Conservation (phyloP, 2,329 filamentous ascomycete species). For the Aureobasidium sp. region DNA sequence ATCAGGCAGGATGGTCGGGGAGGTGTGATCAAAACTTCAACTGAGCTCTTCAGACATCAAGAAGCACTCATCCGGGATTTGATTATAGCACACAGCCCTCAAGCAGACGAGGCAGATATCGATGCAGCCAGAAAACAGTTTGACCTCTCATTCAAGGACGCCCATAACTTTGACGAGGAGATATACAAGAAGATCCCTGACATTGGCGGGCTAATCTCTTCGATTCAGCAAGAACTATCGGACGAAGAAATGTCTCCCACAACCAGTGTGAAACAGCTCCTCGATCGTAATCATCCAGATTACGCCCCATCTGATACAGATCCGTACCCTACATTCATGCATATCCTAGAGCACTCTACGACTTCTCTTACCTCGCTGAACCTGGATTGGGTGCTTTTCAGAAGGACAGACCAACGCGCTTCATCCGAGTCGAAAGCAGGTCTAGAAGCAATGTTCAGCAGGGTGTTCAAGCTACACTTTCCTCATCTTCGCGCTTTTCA, state of each 20-base stretch:
- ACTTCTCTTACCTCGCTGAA: conserved; percentile 29
- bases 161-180: conserved; percentile 18
- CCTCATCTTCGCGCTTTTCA: conserved; percentile 41
- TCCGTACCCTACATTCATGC: background rate
- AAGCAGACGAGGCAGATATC: background rate
- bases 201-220: background rate
- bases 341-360: background rate
- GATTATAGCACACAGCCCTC: background rate
- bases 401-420: conserved; percentile 5
- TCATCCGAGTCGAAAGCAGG: background rate
- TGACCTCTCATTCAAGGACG: conserved; percentile 10
- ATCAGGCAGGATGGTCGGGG: conserved; percentile 23
- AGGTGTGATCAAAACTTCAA: conserved; percentile 13
- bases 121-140: background rate
- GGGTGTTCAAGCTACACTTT: conserved; percentile 32
- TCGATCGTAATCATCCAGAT: background rate
- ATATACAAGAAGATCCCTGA: conserved; percentile 19
- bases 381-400: conserved; percentile 30
- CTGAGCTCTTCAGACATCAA: background rate
- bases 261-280: background rate
- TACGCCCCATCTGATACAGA: background rate
- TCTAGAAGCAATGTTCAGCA: conserved; percentile 18
- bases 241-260: background rate
- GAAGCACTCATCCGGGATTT: conserved; percentile 19
- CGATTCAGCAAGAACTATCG: background rate